Conservation (phyloP, 2,329 filamentous ascomycete species). For the Cladosporium oxysporum region DNA sequence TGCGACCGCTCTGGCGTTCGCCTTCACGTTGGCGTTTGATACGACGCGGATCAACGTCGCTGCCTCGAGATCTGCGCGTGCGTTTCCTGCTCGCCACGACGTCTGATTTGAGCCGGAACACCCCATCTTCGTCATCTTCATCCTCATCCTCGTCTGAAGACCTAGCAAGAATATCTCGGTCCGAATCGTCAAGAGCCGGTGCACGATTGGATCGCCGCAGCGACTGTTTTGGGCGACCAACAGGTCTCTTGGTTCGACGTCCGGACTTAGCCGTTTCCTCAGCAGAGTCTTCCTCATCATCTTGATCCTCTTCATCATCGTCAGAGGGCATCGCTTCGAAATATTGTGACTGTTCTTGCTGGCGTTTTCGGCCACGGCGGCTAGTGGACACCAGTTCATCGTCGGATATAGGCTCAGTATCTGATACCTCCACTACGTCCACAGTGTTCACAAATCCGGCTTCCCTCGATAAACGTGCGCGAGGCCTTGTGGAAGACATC, state of each 20-base stretch:
- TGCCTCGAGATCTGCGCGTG: conserved; percentile 23
- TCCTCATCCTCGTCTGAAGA: conserved; percentile 30
- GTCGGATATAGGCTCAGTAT: conserved; percentile 27
- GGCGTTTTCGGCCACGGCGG: conserved; percentile 26
- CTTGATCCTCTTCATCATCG: conserved; percentile 24
- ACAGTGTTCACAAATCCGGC: conserved; percentile 34
- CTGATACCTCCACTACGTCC: conserved; percentile 30
- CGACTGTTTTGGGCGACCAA: background rate
- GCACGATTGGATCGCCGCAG: conserved; percentile 1
- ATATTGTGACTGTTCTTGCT: conserved; percentile 29
- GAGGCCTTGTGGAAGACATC: conserved; percentile 32
- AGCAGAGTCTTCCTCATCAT: background rate
- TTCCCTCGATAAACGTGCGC: background rate
- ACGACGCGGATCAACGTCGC: conserved; percentile 5
- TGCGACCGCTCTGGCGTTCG: conserved; percentile 47
- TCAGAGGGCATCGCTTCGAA: conserved; percentile 26
- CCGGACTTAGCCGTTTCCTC: background rate
- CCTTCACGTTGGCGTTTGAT: conserved; percentile 26
- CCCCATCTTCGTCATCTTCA: conserved; percentile 22
- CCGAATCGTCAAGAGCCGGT: conserved; percentile 16
- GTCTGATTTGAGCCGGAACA: conserved; percentile 43
- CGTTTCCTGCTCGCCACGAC: conserved; percentile 42
- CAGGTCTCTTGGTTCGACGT: background rate
- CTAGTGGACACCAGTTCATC: conserved; percentile 21
- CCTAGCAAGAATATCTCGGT: conserved; percentile 9